Evolutionary conservation across 164 flowering plant species (phyloP).

Genomic region (Sextonia rubra): DNA sequence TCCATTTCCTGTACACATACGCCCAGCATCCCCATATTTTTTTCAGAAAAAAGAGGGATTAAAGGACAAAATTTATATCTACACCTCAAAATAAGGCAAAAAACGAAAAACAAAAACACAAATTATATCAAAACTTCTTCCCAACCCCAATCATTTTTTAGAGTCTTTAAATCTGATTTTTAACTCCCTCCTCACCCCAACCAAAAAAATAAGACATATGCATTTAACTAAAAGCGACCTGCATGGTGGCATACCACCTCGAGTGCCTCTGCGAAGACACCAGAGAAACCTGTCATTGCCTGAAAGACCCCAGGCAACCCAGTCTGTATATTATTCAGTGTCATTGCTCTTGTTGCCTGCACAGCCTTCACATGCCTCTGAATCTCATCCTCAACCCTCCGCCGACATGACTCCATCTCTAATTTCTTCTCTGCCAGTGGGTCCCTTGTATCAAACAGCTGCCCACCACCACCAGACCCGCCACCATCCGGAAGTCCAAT

Average conservation of each 20-base stretch:
- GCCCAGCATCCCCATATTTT: neutral
- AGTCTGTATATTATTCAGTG: conserved; percentile 86
- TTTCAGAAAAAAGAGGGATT: neutral
- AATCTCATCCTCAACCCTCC: conserved; percentile 90
- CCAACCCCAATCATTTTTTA: neutral
- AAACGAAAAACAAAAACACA: neutral
- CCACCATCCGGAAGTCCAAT: conserved; percentile 61
- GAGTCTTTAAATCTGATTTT: neutral
- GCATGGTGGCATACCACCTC: conserved; percentile 64
- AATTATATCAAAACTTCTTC: neutral
- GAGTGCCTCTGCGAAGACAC: conserved; percentile 61
- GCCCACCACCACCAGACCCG: conserved; percentile 34
- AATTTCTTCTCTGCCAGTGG: conserved; percentile 86
- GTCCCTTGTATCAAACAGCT: conserved; percentile 72
- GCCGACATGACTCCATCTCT: conserved; percentile 68
- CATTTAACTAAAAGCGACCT: conserved; percentile 18
- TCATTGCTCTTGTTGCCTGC: conserved; percentile 95
- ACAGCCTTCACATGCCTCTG: conserved; percentile 77
- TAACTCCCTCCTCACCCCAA: neutral
- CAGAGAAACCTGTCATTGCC: conserved; percentile 83
- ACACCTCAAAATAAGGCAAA: neutral
- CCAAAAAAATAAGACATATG: neutral
- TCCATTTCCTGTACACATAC: conserved; percentile 10
- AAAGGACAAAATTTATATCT: conserved; percentile 12
- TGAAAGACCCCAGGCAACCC: conserved; percentile 97